Conservation (phyloP, 2,329 filamentous ascomycete genomes). For the Exserohilum rostratum region DNA sequence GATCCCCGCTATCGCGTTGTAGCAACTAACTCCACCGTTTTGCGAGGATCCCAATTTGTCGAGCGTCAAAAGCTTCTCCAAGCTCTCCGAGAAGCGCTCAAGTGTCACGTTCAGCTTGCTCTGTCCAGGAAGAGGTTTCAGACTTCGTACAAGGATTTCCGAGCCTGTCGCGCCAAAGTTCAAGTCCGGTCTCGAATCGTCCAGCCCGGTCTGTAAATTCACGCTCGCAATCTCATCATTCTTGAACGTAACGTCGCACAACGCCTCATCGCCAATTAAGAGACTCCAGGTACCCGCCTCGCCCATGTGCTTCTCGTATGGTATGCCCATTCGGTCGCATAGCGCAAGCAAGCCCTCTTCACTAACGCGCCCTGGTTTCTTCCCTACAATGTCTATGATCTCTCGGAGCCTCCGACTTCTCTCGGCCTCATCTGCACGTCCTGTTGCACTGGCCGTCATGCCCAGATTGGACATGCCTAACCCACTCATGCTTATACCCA, state of each 20-base stretch:
- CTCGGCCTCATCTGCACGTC: slow-evolving; percentile 60
- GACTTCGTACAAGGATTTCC: slow-evolving; percentile 68
- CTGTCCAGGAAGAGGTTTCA: slow-evolving; percentile 65
- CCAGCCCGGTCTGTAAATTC: slow-evolving; percentile 66
- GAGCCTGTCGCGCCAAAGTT: slow-evolving; percentile 60
- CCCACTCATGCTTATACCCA: slow-evolving; percentile 49
- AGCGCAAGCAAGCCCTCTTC: slow-evolving; percentile 77
- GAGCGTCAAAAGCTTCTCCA: slow-evolving; percentile 70
- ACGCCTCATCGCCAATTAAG: slow-evolving; percentile 42
- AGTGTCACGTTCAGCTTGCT: slow-evolving; percentile 73
- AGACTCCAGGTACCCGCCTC: slow-evolving; percentile 42
- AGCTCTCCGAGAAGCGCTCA: slow-evolving; percentile 72
- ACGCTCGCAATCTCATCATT: slow-evolving; percentile 61
- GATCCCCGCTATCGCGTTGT: slow-evolving; percentile 76
- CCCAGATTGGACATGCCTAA: slow-evolving; percentile 51
- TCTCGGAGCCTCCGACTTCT: slow-evolving; percentile 60
- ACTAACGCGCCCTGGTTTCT: slow-evolving; percentile 72
- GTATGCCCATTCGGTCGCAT: slow-evolving; percentile 69
- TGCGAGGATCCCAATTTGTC: slow-evolving; percentile 75
- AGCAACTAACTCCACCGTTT: slow-evolving; percentile 66
- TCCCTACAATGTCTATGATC: slow-evolving; percentile 70
- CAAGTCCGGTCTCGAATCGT: slow-evolving; percentile 60
- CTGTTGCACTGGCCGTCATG: slow-evolving; percentile 46
- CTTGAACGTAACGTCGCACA: slow-evolving; percentile 37
- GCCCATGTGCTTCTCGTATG: slow-evolving; percentile 44